phyloP scores from a whole-genome alignment of 208 protist species.

The Leishmania turanica region DNA sequence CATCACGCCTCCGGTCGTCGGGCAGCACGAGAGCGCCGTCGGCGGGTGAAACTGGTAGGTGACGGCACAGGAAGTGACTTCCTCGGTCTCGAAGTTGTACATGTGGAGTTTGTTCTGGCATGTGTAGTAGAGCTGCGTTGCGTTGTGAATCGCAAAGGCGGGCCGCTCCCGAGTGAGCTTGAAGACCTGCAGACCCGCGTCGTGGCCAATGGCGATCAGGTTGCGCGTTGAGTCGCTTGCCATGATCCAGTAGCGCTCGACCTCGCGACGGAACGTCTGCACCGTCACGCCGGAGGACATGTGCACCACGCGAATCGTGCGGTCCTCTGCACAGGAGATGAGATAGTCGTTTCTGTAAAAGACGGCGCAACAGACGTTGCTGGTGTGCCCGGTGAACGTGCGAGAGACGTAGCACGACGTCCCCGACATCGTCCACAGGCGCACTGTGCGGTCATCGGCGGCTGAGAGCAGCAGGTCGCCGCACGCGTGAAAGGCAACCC shows the following conservation, averaged over 20 bases:
- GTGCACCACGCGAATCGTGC: slow-evolving; percentile 95
- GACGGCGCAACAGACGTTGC: slow-evolving; percentile 97
- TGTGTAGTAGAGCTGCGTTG: slow-evolving; percentile 60
- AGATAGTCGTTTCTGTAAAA: slow-evolving; percentile 98
- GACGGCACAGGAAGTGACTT: slow-evolving; percentile 16
- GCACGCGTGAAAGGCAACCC: slow-evolving; percentile 98
- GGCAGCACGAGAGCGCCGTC: slow-evolving; percentile 64
- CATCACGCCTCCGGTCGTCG: slow-evolving; percentile 40
- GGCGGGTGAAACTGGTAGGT: slow-evolving; percentile 50
- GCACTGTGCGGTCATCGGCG: slow-evolving; percentile 97
- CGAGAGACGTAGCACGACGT: slow-evolving; percentile 88
- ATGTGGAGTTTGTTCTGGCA: slow-evolving; percentile 50
- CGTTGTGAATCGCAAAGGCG: slow-evolving; percentile 56
- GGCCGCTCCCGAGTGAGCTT: slow-evolving; percentile 98
- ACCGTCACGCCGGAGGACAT: slow-evolving; percentile 37
- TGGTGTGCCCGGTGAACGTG: slow-evolving; percentile 96
- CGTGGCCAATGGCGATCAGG: slow-evolving; percentile 98
- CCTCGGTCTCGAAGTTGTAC: slow-evolving; percentile 55
- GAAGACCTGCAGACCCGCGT: slow-evolving; percentile 98
- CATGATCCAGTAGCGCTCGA: slow-evolving; percentile 99
- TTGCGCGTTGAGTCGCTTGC: slow-evolving; percentile 93
- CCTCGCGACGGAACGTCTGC: slow-evolving; percentile 94
- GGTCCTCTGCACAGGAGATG: slow-evolving; percentile 96
- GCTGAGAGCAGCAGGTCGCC: slow-evolving; percentile 95
- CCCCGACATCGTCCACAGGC: slow-evolving; percentile 96